Conservation (phyloP, 805 yeast genomes). For the Candida insectalens region DNA sequence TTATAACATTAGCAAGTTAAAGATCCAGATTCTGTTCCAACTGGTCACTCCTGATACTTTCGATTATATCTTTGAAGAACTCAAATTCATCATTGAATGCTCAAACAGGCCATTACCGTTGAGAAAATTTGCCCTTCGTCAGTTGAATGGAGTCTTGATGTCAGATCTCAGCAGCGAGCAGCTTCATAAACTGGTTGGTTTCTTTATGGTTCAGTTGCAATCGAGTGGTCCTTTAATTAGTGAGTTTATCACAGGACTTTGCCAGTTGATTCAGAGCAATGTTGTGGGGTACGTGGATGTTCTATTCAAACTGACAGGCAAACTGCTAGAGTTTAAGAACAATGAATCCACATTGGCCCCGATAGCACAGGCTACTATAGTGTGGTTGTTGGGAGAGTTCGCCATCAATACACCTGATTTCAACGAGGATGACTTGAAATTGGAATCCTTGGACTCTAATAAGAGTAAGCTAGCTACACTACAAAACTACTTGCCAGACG, state of each 20-base stretch:
- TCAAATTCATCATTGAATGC: slow-evolving; percentile 43
- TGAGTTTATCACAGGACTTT: slow-evolving; percentile 63
- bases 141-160: slow-evolving; percentile 29
- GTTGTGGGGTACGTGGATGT: slow-evolving; percentile 44
- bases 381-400: slow-evolving; percentile 90
- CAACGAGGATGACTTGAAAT: not conserved
- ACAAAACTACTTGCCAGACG: slow-evolving; percentile 56
- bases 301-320: slow-evolving; percentile 36
- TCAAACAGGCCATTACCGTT: slow-evolving; percentile 12
- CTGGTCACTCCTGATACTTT: slow-evolving; percentile 48
- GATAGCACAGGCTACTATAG: slow-evolving; percentile 66
- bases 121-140: slow-evolving; percentile 42
- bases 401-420: slow-evolving; percentile 19
- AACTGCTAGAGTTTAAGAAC: slow-evolving; percentile 9
- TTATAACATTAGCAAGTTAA: slow-evolving; percentile 32
- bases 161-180: slow-evolving; percentile 29
- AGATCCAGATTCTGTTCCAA: slow-evolving; percentile 51
- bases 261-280: slow-evolving; percentile 60
- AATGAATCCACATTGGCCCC: slow-evolving; percentile 7
- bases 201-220: slow-evolving; percentile 43
- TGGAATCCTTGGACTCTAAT: not conserved
- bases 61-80: slow-evolving; percentile 43
- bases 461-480: slow-evolving; percentile 3
- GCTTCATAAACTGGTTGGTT: slow-evolving; percentile 44
- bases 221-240: slow-evolving; percentile 30